Evolutionary conservation across 352 stramenopile species (phyloP), one percentile per base, ranked within the genome.

Genomic region (Globisporangium irregulare): DNA sequence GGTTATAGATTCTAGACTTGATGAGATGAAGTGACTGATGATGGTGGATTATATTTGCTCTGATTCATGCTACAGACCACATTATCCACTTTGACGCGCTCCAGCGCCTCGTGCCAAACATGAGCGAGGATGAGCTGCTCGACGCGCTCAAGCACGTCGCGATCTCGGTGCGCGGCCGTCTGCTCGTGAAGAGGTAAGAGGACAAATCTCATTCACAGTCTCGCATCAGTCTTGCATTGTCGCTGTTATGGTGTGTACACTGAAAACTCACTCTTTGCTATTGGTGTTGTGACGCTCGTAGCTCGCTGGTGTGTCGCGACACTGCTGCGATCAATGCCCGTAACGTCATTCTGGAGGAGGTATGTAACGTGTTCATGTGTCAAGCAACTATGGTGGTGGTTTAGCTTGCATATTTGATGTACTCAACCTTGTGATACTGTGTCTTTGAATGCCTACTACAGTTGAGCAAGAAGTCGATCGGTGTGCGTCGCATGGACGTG

Each of bases 331-430:
- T 73, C 36, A 66, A 63, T 57, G 70, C 74, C 48, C 78, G 83
- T 41, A 75, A 88, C 59, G 62, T 73, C 55, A 86, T 91, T 66
- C 70, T 89, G 24, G 74, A 82, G 46, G 76, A 85, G 72, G 81
- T 90, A 73, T 32, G 24, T 29, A 51, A 7, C 43, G 24, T 51
- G 22, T 51, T 51, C 43, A 10, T 50, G 43, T 46, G n/a, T 51
- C 18, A 22, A 51, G 41, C 41, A 24, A 36, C 2, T 60, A 27
- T 43, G 22, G 6, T 32, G 32, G 6, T 59, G 34, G 29, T 43
- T 43, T 27, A 18, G 4, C 32, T 38, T 38, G 32, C 50, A 56
- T 29, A 29, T 56, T 10, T 25, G 9, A 56, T 29, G 22, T 25
- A 43, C 14, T 64, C 36, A 32, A 41, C 1, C 41, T n/a, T 38